A percentile compares a stretch with the other conserved stretches of the same genome.
These are phyloP conservation scores for Fusarium sp. DNA, from an alignment of 2,329 filamentous ascomycete genomes.

Conservation along the genomic window DNA sequence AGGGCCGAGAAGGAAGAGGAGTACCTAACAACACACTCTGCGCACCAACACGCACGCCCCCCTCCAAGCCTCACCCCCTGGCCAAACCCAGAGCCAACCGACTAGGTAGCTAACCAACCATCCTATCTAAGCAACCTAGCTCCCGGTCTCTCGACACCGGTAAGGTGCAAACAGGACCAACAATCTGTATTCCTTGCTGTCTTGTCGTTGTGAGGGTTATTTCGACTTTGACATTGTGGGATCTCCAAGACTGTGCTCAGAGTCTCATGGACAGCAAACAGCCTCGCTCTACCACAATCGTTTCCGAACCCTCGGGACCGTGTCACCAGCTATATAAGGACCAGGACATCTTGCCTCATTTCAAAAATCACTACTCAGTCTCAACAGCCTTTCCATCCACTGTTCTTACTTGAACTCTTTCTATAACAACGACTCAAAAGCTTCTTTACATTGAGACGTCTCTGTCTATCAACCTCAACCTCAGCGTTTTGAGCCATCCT, in stretches of 20 bases:
- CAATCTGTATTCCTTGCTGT: slow-evolving; percentile 44
- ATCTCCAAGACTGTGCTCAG: slow-evolving; percentile 47
- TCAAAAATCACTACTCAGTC: slow-evolving; percentile 38
- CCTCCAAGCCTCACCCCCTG: slow-evolving; percentile 45
- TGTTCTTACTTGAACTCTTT: slow-evolving; percentile 9
- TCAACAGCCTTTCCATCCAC: slow-evolving; percentile 34
- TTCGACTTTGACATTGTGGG: slow-evolving; percentile 49
- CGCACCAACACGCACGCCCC: slow-evolving; percentile 46
- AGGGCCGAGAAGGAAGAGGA: slow-evolving; percentile 42
- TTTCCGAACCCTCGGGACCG: slow-evolving; percentile 46
- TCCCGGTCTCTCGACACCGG: slow-evolving; percentile 41
- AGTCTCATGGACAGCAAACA: slow-evolving; percentile 50
- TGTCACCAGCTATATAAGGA: slow-evolving; percentile 51
- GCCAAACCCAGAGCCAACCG: slow-evolving; percentile 44
- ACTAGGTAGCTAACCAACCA: slow-evolving; percentile 47
- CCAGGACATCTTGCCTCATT: slow-evolving; percentile 34
- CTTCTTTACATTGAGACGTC: slow-evolving; percentile 1
- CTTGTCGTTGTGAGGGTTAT: slow-evolving; percentile 45
- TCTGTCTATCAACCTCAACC: slow-evolving; percentile 9
- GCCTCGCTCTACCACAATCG: slow-evolving; percentile 43
- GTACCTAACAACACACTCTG: slow-evolving; percentile 46
- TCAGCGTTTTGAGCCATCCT: slow-evolving; percentile 12
- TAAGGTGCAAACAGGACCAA: slow-evolving; percentile 47
- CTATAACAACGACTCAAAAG: slow-evolving; percentile 7
- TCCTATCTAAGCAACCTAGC: slow-evolving; percentile 45